Conservation (phyloP, 2,329 filamentous ascomycete genomes). For the Talaromyces sp. region DNA sequence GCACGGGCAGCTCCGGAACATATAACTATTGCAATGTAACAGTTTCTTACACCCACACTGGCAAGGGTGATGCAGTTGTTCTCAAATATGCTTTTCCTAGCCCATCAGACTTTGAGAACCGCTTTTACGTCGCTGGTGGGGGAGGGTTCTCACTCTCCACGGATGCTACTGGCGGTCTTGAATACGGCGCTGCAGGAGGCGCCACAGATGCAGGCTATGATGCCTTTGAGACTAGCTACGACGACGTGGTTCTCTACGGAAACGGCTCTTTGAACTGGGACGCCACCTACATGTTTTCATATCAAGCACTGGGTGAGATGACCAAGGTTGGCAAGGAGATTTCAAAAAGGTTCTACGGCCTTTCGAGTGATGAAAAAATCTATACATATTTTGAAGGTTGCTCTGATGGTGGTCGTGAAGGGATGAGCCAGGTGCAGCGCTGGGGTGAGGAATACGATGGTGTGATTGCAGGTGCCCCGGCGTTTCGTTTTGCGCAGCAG, state of each 20-base stretch:
- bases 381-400: constrained; percentile 49
- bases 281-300: constrained; percentile 6
- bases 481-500: constrained; percentile 4
- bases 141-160: constrained; percentile 40
- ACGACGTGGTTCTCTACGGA: constrained; percentile 33
- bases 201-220: constrained; percentile 44
- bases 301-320: constrained; percentile 6
- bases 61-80: constrained; percentile 34
- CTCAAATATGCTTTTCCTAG: constrained; percentile 34
- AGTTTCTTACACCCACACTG: constrained; percentile 39
- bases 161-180: constrained; percentile 37
- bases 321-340: not conserved
- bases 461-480: constrained; percentile 3
- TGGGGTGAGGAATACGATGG: constrained; percentile 37
- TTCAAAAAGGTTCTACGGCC: not conserved
- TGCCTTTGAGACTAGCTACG: constrained; percentile 35
- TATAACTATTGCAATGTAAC: constrained; percentile 38
- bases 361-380: not conserved
- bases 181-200: constrained; percentile 39
- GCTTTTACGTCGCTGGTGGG: constrained; percentile 44
- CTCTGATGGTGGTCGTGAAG: constrained; percentile 39
- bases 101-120: constrained; percentile 38
- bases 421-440: constrained; percentile 43
- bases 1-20: constrained; percentile 19
- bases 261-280: constrained; percentile 8